phyloP scores from a whole-genome alignment of 495 filamentous ascomycete genomes.

The Neurospora cerealis region DNA sequence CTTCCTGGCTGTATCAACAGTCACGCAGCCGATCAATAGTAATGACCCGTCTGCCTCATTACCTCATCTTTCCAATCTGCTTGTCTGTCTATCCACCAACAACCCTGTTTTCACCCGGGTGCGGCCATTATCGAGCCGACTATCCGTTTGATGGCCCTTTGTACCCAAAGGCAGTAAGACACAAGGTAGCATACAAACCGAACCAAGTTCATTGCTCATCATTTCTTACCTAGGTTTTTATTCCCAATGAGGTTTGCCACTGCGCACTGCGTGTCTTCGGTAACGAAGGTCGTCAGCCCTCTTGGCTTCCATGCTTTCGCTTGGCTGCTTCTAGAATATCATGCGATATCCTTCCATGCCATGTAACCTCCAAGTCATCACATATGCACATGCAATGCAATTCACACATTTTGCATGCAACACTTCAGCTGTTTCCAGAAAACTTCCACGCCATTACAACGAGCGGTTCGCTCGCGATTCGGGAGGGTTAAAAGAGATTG shows the following conservation, averaged over 20 bases:
- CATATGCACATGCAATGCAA: not conserved
- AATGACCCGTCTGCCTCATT: not conserved
- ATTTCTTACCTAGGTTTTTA: not conserved
- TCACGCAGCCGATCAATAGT: not conserved
- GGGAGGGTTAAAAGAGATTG: not conserved
- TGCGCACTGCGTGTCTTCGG: not conserved
- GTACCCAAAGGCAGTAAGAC: not conserved
- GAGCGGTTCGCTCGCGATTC: not conserved
- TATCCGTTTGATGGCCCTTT: not conserved
- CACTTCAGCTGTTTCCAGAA: not conserved
- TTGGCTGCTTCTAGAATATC: not conserved
- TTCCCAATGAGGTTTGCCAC: not conserved
- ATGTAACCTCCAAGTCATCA: not conserved
- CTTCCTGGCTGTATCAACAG: not conserved
- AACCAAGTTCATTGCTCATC: not conserved
- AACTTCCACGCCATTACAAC: not conserved
- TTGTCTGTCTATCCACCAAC: not conserved
- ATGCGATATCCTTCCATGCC: not conserved
- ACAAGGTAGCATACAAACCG: not conserved
- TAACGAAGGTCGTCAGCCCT: not conserved
- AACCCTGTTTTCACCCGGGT: not conserved
- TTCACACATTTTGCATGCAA: not conserved
- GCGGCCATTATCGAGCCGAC: not conserved
- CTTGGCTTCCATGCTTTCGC: not conserved
- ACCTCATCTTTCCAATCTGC: not conserved